Base-by-base conservation (phyloP, 164 flowering plant genomes). In the Aristolochia fimbriata region DNA sequence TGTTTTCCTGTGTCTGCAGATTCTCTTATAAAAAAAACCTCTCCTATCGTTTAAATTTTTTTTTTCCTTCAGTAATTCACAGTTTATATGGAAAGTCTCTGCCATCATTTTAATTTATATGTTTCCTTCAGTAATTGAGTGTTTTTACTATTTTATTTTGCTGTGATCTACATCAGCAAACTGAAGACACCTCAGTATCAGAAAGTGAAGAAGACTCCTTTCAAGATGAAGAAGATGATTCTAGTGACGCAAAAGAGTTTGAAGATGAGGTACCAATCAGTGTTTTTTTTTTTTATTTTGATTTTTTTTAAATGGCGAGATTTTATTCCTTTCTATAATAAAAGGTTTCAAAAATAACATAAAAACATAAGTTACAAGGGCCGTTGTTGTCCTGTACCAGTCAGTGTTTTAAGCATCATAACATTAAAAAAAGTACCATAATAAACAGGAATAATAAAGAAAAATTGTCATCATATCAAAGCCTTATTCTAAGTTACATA, bases 161-260 rank as follows among this genome's bases (percentile, higher is more conserved):
- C 14, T 46, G 55, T 2, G 61, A 15, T 53, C 43, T 37, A 37
- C 65, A 71, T 21, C 77, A 93, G 97, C 91, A 73, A 41, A 93
- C 76, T 77, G 96, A 84, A 74, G 90, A 83, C 15, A 53, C 71
- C 9, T 87, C 87, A 15, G 97, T 89, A 33, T 63, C 77, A 65
- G 93, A 91, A 19, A 93, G 97, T 66, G 98, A 93, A 62, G 98
- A 92, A 71, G 98, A 92, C 71, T 81, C 66, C 43, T 37, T 37
- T 1, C 43, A 37, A 37, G 43, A 37, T 37, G 43, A 37, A 37
- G 43, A 37, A 59, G 97, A 93, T 68, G 90, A 81, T 60, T 74
- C 73, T 57, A 74, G 72, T 16, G 93, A 83, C 37, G 63, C 47
- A 2, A 87, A 81, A 67, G 87, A 83, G 12, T 93, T 89, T 61